A percentile compares a stretch with the other conserved stretches of the same genome.
Evolutionary conservation across 352 stramenopile genomes (phyloP).

Genomic region (Globisporangium viniferum): DNA sequence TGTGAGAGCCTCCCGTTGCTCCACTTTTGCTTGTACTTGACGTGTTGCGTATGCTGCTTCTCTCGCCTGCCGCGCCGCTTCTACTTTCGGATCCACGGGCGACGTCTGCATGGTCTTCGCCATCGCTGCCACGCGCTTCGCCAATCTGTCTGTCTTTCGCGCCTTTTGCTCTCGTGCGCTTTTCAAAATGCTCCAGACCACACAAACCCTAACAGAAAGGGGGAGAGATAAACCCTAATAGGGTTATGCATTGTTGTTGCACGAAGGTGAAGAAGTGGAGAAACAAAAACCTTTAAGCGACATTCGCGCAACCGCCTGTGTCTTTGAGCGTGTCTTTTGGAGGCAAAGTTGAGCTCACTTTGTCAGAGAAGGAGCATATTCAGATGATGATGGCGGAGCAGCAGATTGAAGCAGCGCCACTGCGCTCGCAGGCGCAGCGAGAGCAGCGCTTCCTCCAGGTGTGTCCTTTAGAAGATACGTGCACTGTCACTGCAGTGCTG

Average conservation of each 20-base stretch:
- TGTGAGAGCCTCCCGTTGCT: neutral
- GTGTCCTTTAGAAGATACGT: neutral
- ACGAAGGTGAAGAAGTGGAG: neutral
- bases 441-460: slow-evolving; percentile 56
- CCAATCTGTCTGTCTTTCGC: neutral
- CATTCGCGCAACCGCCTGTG: neutral
- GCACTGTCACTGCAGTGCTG: neutral
- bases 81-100: neutral
- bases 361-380: neutral
- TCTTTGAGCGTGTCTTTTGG: neutral
- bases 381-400: neutral
- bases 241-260: slow-evolving; percentile 1
- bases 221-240: neutral
- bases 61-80: neutral
- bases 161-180: slow-evolving; percentile 1
- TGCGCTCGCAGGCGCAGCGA: slow-evolving; percentile 7
- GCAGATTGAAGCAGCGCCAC: slow-evolving; percentile 1
- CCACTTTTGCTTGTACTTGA: neutral
- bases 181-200: slow-evolving; percentile 7
- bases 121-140: neutral
- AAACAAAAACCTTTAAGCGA: neutral
- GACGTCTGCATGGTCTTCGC: neutral
- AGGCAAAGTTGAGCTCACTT: neutral
- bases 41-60: neutral
- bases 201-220: neutral